Evolutionary conservation across 352 stramenopile species (phyloP).

Genomic region (Phytophthora palmivora): DNA sequence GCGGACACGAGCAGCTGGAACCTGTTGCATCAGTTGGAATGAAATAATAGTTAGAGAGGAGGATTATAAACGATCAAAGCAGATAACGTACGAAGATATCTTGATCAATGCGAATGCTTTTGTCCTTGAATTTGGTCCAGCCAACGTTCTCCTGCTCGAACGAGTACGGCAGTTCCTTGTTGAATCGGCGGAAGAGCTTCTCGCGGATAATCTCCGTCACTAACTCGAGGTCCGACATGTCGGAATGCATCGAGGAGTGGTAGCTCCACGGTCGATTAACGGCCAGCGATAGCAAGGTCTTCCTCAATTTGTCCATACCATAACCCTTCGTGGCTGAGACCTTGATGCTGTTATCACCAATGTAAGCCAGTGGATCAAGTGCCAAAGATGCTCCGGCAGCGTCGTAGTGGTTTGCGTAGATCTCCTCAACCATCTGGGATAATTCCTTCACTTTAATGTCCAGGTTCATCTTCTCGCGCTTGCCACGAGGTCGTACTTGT

Average conservation of each 20-base stretch:
- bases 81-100: slow-evolving; percentile 83
- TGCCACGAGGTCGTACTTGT: slow-evolving; percentile 82
- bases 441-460: slow-evolving; percentile 76
- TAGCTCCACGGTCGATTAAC: slow-evolving; percentile 83
- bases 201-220: slow-evolving; percentile 90
- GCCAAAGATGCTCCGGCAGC: slow-evolving; percentile 56
- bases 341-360: slow-evolving; percentile 78
- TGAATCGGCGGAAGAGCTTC: slow-evolving; percentile 89
- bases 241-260: slow-evolving; percentile 87
- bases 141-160: slow-evolving; percentile 86
- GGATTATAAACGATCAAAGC: neutral
- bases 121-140: slow-evolving; percentile 89
- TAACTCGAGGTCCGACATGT: slow-evolving; percentile 82
- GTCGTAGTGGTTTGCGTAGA: slow-evolving; percentile 77
- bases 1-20: slow-evolving; percentile 72
- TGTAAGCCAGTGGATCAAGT: slow-evolving; percentile 72
- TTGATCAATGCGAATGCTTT: slow-evolving; percentile 88
- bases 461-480: slow-evolving; percentile 62
- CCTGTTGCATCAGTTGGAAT: slow-evolving; percentile 50
- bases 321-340: slow-evolving; percentile 80
- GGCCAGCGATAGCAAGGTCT: slow-evolving; percentile 68
- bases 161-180: slow-evolving; percentile 87
- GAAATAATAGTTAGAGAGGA: slow-evolving; percentile 3
- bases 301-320: slow-evolving; percentile 70
- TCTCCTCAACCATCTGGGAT: slow-evolving; percentile 84